Evolutionary conservation across 169 alveolate genomes (phyloP).

Genomic region (Cryptosporidium canis): DNA sequence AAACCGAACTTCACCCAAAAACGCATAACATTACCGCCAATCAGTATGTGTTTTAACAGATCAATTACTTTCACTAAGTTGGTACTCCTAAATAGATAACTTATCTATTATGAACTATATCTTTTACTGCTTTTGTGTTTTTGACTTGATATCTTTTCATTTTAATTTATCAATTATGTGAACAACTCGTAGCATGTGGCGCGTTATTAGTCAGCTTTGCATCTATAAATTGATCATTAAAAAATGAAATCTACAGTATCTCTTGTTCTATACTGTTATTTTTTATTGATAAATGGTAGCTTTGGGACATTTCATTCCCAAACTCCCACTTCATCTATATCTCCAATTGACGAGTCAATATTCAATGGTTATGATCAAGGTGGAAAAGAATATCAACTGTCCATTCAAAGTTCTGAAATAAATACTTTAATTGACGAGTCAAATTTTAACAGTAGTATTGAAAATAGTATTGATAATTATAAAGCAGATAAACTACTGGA

Average conservation of each 20-base stretch:
- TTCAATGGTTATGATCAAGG: neutral
- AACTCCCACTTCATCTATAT: neutral
- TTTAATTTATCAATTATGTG: neutral
- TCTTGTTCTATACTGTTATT: neutral
- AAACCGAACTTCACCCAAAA: constrained; percentile 52
- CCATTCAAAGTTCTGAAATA: neutral
- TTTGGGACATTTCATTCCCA: neutral
- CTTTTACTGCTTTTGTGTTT: neutral
- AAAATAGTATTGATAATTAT: neutral
- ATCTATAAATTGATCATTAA: neutral
- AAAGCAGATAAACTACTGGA: neutral
- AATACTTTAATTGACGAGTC: neutral
- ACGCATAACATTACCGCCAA: constrained; percentile 59
- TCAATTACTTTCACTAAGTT: neutral
- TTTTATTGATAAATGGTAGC: neutral
- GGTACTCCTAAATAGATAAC: neutral
- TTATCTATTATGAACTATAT: neutral
- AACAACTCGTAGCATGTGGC: neutral
- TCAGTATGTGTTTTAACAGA: neutral
- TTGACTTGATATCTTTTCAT: neutral
- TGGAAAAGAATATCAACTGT: neutral
- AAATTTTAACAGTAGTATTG: neutral
- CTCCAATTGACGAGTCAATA: neutral
- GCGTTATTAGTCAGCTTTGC: neutral
- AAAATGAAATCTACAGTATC: neutral